Conservation (phyloP, 768 basidiomycete species). For the Ramaria rubella region DNA sequence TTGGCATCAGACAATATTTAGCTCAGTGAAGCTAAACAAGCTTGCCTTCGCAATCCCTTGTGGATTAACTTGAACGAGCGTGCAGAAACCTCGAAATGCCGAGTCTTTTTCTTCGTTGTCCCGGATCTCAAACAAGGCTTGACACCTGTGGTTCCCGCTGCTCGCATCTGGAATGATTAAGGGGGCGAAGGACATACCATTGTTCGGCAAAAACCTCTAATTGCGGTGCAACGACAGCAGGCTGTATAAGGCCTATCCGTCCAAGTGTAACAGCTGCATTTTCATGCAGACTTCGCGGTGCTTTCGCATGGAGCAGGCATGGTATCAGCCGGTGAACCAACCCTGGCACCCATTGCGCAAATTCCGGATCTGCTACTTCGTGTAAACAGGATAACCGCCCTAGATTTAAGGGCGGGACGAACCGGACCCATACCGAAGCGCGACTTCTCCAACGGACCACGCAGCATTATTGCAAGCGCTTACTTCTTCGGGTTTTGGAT, state of each 20-base stretch:
- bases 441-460: constrained; percentile 99
- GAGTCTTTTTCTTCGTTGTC: constrained; percentile 99
- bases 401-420: constrained; percentile 19
- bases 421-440: constrained; percentile 84
- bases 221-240: constrained; percentile 80
- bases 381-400: neutral
- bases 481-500: constrained; percentile 89
- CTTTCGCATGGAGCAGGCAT: constrained; percentile 86
- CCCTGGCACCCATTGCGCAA: constrained; percentile 86
- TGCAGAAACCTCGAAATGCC: constrained; percentile 95
- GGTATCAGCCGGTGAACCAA: constrained; percentile 87
- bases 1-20: constrained; percentile 16
- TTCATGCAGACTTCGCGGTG: constrained; percentile 90
- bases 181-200: constrained; percentile 40
- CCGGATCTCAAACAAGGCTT: constrained; percentile 94
- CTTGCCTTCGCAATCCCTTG: constrained; percentile 86
- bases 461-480: constrained; percentile 99
- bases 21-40: constrained; percentile 7
- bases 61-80: constrained; percentile 91
- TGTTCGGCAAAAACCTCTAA: constrained; percentile 86
- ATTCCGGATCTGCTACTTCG: constrained; percentile 52
- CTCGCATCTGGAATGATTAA: neutral
- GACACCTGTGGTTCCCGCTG: constrained; percentile 40
- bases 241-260: constrained; percentile 90
- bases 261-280: constrained; percentile 99